Conservation (phyloP, 2,329 filamentous ascomycete genomes). For the Xenoacremonium recifei region DNA sequence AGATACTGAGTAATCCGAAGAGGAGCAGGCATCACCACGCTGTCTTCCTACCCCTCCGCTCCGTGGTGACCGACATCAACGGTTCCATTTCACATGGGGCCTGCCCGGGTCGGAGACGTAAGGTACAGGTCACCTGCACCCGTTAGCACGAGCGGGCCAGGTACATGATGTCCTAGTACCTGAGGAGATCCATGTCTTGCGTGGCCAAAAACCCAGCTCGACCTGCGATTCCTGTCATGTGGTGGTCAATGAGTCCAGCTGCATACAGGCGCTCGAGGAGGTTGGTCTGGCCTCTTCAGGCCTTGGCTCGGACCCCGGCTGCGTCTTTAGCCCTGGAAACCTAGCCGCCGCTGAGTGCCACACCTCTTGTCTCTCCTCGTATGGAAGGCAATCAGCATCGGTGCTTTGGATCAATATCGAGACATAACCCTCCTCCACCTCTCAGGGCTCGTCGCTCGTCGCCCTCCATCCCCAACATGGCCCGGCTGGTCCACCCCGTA, state of each 20-base stretch:
- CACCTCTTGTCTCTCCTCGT: too few relatives aligned
- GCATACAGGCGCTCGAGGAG: conserved; percentile 6
- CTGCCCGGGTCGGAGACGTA: conserved; percentile 26
- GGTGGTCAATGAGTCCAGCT: conserved; percentile 11
- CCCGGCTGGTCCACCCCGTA: conserved; percentile 17
- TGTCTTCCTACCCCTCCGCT: too few relatives aligned
- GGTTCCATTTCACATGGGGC: conserved; percentile 7
- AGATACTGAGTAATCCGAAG: too few relatives aligned
- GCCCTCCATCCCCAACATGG: conserved; percentile 11
- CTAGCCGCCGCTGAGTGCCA: too few relatives aligned
- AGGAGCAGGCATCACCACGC: too few relatives aligned
- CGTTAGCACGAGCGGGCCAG: conserved; percentile 32
- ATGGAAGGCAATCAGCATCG: background rate
- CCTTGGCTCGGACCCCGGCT: too few relatives aligned
- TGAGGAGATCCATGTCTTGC: conserved; percentile 24
- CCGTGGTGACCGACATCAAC: conserved; percentile 2
- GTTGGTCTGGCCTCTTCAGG: background rate
- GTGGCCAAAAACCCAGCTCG: conserved; percentile 20
- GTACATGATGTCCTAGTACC: conserved; percentile 31
- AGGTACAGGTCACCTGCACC: conserved; percentile 39
- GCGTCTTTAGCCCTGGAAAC: too few relatives aligned
- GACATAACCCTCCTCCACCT: too few relatives aligned
- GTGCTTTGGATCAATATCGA: background rate
- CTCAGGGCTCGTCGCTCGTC: too few relatives aligned
- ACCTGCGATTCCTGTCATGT: conserved; percentile 16